phyloP scores from a whole-genome alignment of 257 asterid genomes.

The Primulina tabacum region DNA sequence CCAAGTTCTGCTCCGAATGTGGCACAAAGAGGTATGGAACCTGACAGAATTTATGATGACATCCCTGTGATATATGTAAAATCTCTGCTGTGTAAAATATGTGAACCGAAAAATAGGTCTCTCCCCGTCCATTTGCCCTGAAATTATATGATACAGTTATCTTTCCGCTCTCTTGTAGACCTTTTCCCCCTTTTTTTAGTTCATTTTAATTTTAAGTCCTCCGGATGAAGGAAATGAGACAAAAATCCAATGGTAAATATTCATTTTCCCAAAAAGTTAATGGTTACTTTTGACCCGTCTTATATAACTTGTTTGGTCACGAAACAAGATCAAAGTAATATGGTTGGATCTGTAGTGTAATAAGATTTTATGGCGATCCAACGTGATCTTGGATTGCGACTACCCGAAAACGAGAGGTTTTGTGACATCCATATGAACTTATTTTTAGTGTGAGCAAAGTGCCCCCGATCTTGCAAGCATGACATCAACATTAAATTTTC shows the following conservation, averaged over 20 bases:
- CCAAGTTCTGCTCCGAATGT: conserved; percentile 90
- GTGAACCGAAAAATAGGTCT: not conserved
- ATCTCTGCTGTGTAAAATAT: not conserved
- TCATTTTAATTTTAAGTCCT: not conserved
- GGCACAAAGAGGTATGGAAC: conserved; percentile 83
- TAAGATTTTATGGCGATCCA: too few relatives aligned
- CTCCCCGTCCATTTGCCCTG: not conserved
- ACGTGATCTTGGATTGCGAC: too few relatives aligned
- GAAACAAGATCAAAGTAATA: too few relatives aligned
- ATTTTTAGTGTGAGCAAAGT: too few relatives aligned
- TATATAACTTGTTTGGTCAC: too few relatives aligned
- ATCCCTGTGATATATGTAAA: not conserved
- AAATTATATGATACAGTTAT: not conserved
- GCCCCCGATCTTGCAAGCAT: too few relatives aligned
- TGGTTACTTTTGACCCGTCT: not conserved
- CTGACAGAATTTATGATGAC: conserved; percentile 26
- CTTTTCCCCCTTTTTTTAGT: too few relatives aligned
- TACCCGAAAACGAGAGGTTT: too few relatives aligned
- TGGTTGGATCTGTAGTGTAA: too few relatives aligned
- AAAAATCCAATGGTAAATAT: not conserved
- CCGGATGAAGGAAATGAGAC: not conserved
- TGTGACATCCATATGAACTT: too few relatives aligned
- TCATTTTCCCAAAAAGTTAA: not conserved
- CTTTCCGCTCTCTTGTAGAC: not conserved
- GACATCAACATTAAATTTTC: too few relatives aligned